Conservation (phyloP, 305 asterid species). For the Fraxinus velutina region DNA sequence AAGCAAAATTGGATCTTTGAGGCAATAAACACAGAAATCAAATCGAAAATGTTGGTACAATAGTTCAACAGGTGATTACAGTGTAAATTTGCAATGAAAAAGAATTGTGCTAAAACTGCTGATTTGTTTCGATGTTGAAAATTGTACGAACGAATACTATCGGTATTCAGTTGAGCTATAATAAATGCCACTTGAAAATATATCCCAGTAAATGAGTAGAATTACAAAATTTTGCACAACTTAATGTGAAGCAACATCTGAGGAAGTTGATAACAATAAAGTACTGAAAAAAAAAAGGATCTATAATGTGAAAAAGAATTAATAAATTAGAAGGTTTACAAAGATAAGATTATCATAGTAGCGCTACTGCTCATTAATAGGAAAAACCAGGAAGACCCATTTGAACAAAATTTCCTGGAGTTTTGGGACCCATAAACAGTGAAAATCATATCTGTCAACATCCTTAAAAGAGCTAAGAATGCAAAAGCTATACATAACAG, state of each 20-base stretch:
- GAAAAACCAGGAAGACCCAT: constrained; percentile 71
- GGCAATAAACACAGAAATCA: constrained; percentile 21
- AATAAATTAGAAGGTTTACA: constrained; percentile 39
- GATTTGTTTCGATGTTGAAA: constrained; percentile 14
- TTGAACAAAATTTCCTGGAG: constrained; percentile 69
- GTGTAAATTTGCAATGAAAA: constrained; percentile 9
- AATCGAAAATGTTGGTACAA: constrained; percentile 5
- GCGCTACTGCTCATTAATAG: constrained; percentile 53
- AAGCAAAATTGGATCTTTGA: constrained; percentile 35
- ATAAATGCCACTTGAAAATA: background rate
- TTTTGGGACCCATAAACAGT: constrained; percentile 39
- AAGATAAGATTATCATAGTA: constrained; percentile 48
- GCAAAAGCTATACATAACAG: constrained; percentile 59
- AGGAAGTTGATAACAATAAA: background rate
- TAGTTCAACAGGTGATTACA: constrained; percentile 21
- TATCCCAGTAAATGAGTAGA: background rate
- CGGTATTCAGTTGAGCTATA: background rate
- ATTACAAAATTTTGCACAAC: background rate
- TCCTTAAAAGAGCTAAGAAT: constrained; percentile 43
- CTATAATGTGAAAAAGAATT: constrained; percentile 13
- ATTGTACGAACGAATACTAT: background rate
- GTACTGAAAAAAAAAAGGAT: background rate
- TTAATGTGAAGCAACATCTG: background rate
- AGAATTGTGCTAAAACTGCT: background rate
- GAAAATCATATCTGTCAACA: constrained; percentile 40